phyloP scores from a whole-genome alignment of 345 rosid genomes.

The Gossypium bickii region DNA sequence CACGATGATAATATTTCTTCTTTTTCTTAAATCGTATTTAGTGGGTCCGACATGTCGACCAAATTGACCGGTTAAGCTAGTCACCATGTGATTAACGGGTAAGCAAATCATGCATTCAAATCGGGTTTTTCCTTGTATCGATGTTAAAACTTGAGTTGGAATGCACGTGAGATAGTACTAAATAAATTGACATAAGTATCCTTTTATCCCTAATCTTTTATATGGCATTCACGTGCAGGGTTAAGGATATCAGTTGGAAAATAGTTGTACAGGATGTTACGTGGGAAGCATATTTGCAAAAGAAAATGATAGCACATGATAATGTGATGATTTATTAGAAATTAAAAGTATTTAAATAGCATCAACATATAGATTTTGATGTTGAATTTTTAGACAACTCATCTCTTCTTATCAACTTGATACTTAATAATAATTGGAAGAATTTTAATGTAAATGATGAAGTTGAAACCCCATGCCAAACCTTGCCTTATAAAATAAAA shows the following conservation, averaged over 20 bases:
- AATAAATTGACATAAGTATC: neutral
- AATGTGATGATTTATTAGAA: too few relatives aligned
- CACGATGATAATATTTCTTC: too few relatives aligned
- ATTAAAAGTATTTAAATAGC: too few relatives aligned
- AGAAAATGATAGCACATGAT: constrained; percentile 17
- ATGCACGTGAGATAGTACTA: constrained; percentile 25
- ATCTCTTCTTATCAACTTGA: too few relatives aligned
- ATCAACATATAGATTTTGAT: too few relatives aligned
- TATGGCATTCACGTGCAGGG: neutral
- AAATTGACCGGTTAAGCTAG: constrained; percentile 71
- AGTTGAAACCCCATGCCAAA: constrained; percentile 13
- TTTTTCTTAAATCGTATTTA: neutral
- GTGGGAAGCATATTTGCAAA: constrained; percentile 30
- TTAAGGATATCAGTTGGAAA: constrained; percentile 19
- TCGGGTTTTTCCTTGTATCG: constrained; percentile 20
- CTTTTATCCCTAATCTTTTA: neutral
- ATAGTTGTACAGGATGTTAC: neutral
- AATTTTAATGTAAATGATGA: too few relatives aligned
- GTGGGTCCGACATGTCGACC: constrained; percentile 31
- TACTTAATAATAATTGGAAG: too few relatives aligned
- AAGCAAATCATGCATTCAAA: constrained; percentile 21
- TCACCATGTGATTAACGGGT: constrained; percentile 47
- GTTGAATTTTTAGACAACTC: too few relatives aligned
- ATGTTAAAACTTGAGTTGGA: constrained; percentile 24
- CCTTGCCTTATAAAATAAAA: neutral